phyloP scores from a whole-genome alignment of 2,329 filamentous ascomycete species.

The Torrubiellomyces zombiae region DNA sequence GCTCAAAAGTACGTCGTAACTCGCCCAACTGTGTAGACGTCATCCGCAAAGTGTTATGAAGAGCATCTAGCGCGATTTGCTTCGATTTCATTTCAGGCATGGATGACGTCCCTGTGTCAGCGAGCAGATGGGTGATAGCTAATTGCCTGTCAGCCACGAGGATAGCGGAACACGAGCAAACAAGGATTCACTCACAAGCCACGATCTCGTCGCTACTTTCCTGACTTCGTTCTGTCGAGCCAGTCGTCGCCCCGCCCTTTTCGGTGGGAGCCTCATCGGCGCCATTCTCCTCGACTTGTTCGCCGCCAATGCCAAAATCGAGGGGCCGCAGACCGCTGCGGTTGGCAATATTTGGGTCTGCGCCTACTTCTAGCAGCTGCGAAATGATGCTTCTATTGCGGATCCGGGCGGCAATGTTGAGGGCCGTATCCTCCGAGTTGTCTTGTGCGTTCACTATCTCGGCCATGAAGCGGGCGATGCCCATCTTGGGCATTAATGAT shows the following conservation, averaged over 20 bases:
- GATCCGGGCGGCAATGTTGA: conserved; percentile 86
- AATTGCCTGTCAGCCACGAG: conserved; percentile 5
- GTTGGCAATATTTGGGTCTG: conserved; percentile 83
- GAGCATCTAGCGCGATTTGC: conserved; percentile 64
- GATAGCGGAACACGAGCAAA: neutral
- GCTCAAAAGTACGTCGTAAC: conserved; percentile 57
- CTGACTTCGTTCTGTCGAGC: conserved; percentile 37
- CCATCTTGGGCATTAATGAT: conserved; percentile 47
- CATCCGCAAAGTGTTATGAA: conserved; percentile 66
- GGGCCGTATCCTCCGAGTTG: conserved; percentile 81
- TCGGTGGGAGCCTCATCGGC: conserved; percentile 27
- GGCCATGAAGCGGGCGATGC: conserved; percentile 82
- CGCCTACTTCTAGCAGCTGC: conserved; percentile 89
- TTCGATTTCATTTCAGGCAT: conserved; percentile 68
- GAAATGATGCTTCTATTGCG: conserved; percentile 90
- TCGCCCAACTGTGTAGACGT: conserved; percentile 65
- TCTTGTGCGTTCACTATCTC: conserved; percentile 95
- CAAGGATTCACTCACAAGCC: conserved; percentile 43
- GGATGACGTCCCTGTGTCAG: conserved; percentile 63
- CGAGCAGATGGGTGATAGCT: conserved; percentile 72
- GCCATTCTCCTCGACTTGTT: conserved; percentile 28
- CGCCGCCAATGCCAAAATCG: conserved; percentile 84
- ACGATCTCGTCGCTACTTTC: conserved; percentile 71
- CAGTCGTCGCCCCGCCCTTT: conserved; percentile 25
- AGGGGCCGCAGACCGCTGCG: conserved; percentile 72